These are phyloP conservation scores for Triangularia setosa DNA, from an alignment of 2,329 filamentous ascomycete species.

Conservation along the genomic window DNA sequence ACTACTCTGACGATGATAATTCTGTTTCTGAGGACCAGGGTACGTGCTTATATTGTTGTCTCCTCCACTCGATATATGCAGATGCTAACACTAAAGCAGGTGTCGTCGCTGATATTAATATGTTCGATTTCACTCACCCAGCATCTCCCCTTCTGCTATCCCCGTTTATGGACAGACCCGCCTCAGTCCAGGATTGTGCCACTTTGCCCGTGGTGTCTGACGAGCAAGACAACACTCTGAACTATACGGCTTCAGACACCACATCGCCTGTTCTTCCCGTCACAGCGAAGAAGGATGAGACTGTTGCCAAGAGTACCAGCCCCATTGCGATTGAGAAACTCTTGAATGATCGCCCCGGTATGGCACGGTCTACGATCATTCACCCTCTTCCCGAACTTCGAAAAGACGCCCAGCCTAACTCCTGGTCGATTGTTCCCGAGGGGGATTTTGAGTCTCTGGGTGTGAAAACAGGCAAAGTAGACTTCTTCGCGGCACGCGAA, in stretches of 20 bases:
- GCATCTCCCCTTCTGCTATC: background rate
- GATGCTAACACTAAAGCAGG: background rate
- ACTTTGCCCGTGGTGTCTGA: background rate
- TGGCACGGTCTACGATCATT: background rate
- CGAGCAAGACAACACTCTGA: background rate
- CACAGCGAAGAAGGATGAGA: background rate
- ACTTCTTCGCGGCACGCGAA: slow-evolving; percentile 28
- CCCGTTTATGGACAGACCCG: background rate
- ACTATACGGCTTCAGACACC: background rate
- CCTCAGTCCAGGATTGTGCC: background rate
- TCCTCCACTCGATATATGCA: background rate
- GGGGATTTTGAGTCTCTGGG: slow-evolving; percentile 8
- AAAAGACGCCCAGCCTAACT: background rate
- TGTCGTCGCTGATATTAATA: background rate
- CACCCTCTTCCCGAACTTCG: background rate
- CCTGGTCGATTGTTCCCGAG: background rate
- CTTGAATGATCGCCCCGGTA: background rate
- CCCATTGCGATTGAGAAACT: background rate
- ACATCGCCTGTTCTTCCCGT: background rate
- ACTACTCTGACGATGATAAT: background rate
- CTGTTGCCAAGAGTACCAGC: background rate
- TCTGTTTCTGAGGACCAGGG: background rate
- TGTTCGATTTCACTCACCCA: background rate
- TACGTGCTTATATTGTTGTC: background rate
- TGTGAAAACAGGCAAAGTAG: slow-evolving; percentile 24